Evolutionary conservation across 2,329 filamentous ascomycete species (phyloP), one percentile per base, ranked within the genome.

Genomic region (Tolypocladium tundrense): DNA sequence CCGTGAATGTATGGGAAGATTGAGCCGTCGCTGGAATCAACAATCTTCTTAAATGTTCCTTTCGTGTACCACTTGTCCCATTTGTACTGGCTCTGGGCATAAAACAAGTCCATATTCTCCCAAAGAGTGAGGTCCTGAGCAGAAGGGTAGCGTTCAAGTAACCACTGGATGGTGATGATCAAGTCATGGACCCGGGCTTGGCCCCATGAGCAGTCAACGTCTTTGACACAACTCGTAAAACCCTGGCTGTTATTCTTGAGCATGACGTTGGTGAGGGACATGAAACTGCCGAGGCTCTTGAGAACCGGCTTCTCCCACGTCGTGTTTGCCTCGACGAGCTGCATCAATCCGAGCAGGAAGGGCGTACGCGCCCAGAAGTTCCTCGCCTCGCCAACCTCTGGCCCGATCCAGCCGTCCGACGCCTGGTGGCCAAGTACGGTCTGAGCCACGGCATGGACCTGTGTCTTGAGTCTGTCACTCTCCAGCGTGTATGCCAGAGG

Each of bases 361-460:
- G 68, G 70, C 4, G 63, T 64, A 2, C 70, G 66, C 0, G 67
- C 68, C 70, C 69, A 72, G 53, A 71, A 66, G 56, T 67, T 68
- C 7, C 69, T 61, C 50, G 60, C 54, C 3, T 59, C 62, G 1
- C 63, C 62, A 4, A 63, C 62, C 55, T 72, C 70, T 9, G 69
- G 69, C 16, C 70, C 80, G n/a, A 84, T 68, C 81, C 81, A 85
- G 24, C 81, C 81, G 66, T 84, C 81, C 0, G 61, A 55, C 8
- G 64, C 60, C 54, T 76, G 74, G 27, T 71, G 67, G 3, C 67
- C 66, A 33, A 84, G 68, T 0, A 82, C 73, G 54, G 73, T 74
- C 33, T 74, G 70, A 66, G 40, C 79, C 14, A 65, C 62, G 0
- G 57, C 14, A 5, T 59, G 53, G 4, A 61, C 76, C 59, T 84